phyloP scores from a whole-genome alignment of 2,329 filamentous ascomycete species.

The Didymella arachidicola region DNA sequence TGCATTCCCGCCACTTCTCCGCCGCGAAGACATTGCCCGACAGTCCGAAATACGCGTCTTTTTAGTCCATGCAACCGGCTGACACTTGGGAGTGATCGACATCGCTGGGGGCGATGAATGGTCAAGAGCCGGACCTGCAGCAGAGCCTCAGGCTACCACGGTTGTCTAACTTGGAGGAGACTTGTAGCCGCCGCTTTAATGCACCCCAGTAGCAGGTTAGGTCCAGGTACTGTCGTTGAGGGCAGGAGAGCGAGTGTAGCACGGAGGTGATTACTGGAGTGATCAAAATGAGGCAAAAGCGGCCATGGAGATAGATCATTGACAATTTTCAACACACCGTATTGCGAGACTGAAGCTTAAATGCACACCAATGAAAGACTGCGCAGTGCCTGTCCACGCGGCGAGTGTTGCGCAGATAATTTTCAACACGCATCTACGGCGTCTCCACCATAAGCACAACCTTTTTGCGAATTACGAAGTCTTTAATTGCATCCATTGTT shows the following conservation, averaged over 20 bases:
- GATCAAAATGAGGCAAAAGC: neutral
- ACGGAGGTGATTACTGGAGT: neutral
- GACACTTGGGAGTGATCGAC: constrained; percentile 6
- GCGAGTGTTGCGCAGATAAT: too few relatives aligned
- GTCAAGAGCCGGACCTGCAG: neutral
- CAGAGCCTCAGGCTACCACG: constrained; percentile 4
- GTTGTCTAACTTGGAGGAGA: neutral
- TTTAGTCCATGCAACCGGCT: neutral
- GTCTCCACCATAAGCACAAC: too few relatives aligned
- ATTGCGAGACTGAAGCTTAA: too few relatives aligned
- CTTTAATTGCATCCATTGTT: too few relatives aligned
- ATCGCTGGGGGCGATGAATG: neutral
- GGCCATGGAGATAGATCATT: neutral
- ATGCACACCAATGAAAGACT: too few relatives aligned
- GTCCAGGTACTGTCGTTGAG: neutral
- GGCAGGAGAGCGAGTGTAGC: neutral
- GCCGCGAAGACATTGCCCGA: neutral
- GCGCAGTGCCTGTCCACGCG: too few relatives aligned
- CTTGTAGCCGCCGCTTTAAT: constrained; percentile 5
- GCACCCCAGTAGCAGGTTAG: neutral
- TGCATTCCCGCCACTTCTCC: neutral
- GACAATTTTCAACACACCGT: too few relatives aligned
- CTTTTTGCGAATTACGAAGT: too few relatives aligned
- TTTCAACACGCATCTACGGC: too few relatives aligned
- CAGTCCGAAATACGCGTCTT: neutral